Base-by-base conservation (phyloP, 768 basidiomycete species). In the Russula olivacea region DNA sequence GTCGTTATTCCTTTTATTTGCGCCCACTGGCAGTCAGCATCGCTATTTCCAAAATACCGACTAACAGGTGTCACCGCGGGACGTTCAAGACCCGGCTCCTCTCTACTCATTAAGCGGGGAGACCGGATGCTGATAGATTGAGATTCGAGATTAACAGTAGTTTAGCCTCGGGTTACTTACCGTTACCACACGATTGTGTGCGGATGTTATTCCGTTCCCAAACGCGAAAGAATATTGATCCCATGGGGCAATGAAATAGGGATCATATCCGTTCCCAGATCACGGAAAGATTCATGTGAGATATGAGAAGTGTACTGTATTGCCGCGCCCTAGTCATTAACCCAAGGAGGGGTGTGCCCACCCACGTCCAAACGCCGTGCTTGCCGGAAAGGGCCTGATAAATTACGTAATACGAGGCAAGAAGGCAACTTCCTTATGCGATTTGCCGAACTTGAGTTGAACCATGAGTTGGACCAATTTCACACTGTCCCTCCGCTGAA, bases 41-140 rank as follows among this genome's bases (percentile, higher is more conserved):
- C 63, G 32, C 52, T 38, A 59, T 43, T 51, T 55, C 3, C 34
- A 50, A 59, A 64, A 59, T 36, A 36, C 53, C 63, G 52, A 32
- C 1, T 19, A 28, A 28, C 28, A 28, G 4, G 28, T 23, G 19
- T 17, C 30, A n/a, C 28, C 14, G 38, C 30, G 4, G 30, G 10
- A 25, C 4, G 15, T 34, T 12, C 7, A 23, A 5, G 15, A 19
- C 43, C 36, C 14, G 57, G 51, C 9, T 10, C 21, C 19, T 14
- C 30, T 17, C 3, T 21, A 19, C n/a, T 25, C 41, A 17, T 34
- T 17, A 51, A 62, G 32, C 49, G 19, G 41, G 14, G 1, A 10
- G 12, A n/a, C n/a, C 50, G 58, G 48, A 30, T 21, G 21, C 3
- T 52, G 49, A 51, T 51, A 34, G 41, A 45, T 19, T 41, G 19